phyloP scores from a whole-genome alignment of 2,329 filamentous ascomycete genomes.

The Talaromyces sp. region DNA sequence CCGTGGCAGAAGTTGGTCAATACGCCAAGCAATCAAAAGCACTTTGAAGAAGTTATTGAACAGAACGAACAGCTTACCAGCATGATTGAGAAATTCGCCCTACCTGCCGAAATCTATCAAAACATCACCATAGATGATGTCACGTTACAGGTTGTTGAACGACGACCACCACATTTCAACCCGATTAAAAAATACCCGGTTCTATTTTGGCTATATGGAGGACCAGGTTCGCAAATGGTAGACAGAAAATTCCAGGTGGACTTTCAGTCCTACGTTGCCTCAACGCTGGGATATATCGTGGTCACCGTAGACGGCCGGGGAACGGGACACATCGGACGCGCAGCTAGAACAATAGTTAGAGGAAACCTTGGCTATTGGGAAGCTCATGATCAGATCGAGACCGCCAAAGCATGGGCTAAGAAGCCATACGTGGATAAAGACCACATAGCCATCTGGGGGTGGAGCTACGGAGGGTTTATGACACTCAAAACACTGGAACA shows the following conservation, averaged over 20 bases:
- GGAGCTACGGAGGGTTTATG: conserved; percentile 95
- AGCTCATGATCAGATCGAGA: conserved; percentile 83
- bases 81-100: conserved; percentile 67
- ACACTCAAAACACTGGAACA: conserved; percentile 90
- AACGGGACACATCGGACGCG: conserved; percentile 83
- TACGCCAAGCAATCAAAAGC: conserved; percentile 60
- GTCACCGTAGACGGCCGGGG: conserved; percentile 92
- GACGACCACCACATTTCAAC: conserved; percentile 83
- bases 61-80: conserved; percentile 67
- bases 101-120: conserved; percentile 77
- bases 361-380: conserved; percentile 81
- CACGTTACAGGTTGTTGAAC: conserved; percentile 69
- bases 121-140: conserved; percentile 80
- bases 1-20: conserved; percentile 89
- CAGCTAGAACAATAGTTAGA: conserved; percentile 73
- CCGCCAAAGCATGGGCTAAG: conserved; percentile 74
- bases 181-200: conserved; percentile 82
- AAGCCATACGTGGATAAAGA: conserved; percentile 78
- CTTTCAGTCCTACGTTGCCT: conserved; percentile 85
- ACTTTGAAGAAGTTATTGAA: conserved; percentile 68
- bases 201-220: conserved; percentile 90
- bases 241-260: conserved; percentile 74
- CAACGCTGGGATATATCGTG: conserved; percentile 82
- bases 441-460: conserved; percentile 92
- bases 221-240: conserved; percentile 87